Conservation (phyloP, 495 filamentous ascomycete genomes). For the Podospora conica region DNA sequence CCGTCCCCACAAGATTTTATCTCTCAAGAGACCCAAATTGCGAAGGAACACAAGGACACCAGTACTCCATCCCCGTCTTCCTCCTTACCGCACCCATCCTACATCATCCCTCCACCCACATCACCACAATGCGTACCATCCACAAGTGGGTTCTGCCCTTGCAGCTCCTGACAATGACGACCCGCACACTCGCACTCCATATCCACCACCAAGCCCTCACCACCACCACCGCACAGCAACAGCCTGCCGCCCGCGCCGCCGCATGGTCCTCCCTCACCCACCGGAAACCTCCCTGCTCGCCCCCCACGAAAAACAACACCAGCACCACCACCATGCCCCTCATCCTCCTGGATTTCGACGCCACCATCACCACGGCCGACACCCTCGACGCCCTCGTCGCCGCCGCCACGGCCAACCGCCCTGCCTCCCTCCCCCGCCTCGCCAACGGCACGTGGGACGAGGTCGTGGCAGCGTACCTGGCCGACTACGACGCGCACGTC, state of each 20-base stretch:
- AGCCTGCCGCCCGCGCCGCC: not conserved
- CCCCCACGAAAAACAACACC: not conserved
- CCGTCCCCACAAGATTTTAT: not conserved
- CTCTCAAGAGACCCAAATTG: not conserved
- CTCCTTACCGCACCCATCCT: not conserved
- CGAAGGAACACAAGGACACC: not conserved
- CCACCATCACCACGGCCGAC: constrained; percentile 40
- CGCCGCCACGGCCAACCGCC: constrained; percentile 3
- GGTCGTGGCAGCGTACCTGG: constrained; percentile 33
- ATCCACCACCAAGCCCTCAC: not conserved
- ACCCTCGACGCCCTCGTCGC: constrained; percentile 24
- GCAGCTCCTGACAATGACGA: not conserved
- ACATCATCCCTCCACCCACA: not conserved
- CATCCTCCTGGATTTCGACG: constrained; percentile 46
- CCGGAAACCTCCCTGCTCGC: not conserved
- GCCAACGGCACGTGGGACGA: constrained; percentile 22
- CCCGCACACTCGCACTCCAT: not conserved
- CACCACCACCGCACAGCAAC: not conserved
- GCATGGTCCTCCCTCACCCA: not conserved
- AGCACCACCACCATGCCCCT: constrained; percentile 15
- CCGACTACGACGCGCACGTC: constrained; percentile 29
- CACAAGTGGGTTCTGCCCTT: not conserved
- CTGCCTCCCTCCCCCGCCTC: not conserved
- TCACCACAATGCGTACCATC: not conserved
- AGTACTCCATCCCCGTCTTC: not conserved